Evolutionary conservation across 495 filamentous ascomycete species (phyloP).

Genomic region (Talaromyces liani): DNA sequence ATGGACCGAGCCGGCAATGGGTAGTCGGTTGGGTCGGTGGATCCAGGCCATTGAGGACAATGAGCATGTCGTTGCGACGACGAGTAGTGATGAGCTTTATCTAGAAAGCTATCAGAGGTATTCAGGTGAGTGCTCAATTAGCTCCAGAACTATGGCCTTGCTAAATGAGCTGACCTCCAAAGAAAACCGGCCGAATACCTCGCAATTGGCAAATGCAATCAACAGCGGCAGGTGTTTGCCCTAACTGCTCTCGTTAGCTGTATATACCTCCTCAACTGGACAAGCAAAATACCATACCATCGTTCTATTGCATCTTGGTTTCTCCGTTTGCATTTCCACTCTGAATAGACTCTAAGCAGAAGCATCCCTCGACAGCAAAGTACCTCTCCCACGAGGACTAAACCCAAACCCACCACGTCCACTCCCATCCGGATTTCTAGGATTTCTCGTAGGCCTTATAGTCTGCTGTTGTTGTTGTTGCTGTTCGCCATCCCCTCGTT

Average conservation of each 20-base stretch:
- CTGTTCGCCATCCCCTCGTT: constrained; percentile 19
- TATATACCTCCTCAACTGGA: neutral
- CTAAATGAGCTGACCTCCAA: constrained; percentile 2
- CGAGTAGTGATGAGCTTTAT: constrained; percentile 67
- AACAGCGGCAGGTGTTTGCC: constrained; percentile 49
- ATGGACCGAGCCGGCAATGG: constrained; percentile 66
- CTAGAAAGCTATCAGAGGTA: constrained; percentile 63
- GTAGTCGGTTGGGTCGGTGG: constrained; percentile 70
- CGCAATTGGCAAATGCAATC: constrained; percentile 50
- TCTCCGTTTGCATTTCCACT: neutral
- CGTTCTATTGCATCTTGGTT: neutral
- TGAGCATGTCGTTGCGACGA: constrained; percentile 67
- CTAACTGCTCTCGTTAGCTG: constrained; percentile 12
- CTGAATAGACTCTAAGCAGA: neutral
- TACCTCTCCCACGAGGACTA: constrained; percentile 39
- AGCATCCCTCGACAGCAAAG: constrained; percentile 2
- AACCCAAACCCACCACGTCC: constrained; percentile 69
- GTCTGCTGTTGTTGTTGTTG: constrained; percentile 23
- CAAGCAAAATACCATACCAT: neutral
- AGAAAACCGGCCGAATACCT: constrained; percentile 57
- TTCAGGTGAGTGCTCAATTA: constrained; percentile 40
- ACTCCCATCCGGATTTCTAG: constrained; percentile 67
- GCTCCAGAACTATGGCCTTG: constrained; percentile 13
- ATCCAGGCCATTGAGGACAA: constrained; percentile 73
- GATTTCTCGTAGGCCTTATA: constrained; percentile 55